Base-by-base conservation (phyloP, 768 basidiomycete genomes). In the Porphyrellus cyaneotinctus region DNA sequence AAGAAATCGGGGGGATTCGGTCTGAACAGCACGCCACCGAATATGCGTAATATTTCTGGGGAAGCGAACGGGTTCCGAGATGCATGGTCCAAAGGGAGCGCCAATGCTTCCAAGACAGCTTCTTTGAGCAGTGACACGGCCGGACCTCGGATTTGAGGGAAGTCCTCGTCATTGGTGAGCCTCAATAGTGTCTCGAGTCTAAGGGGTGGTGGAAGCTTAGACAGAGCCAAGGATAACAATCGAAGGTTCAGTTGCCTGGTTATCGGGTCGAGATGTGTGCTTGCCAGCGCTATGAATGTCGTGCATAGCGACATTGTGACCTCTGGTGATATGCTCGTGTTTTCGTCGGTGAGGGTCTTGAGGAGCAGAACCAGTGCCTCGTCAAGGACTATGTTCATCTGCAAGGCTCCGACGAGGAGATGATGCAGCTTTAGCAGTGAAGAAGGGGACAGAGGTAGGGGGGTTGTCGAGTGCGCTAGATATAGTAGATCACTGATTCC, bases 111-210 rank as follows among this genome's bases (percentile, higher is more conserved):
- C 12, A 90, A 64, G 1, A 84, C 69, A 2, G 81, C 79, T 46
- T 90, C 86, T 63, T 85, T 87, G 1, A 88, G 75, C 2, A 90
- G 72, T 0, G 84, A 83, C 0, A 91, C 74, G 0, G 84, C 79
- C 1, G 87, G 84, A 0, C 82, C 79, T 10, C 83, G 77, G 76
- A 90, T 86, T 60, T 86, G 84, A 0, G 83, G 83, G 42, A 79
- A 78, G 15, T 79, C 70, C 6, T 67, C 65, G 51, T 81, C 74
- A 11, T 61, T 56, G 17, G 79, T 75, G 20, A 89, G 73, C 32
- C 82, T 82, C 12, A 72, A 67, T 4, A 90, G 72, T 10, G 84
- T 67, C 37, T 80, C 76, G 15, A 88, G 68, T 3, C 81, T 78
- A 1, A 82, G 58, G 32, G 70, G 59, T 0, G 80, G 67, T 1